Evolutionary conservation across 1,139 yeast genomes (phyloP), one percentile per base, ranked within the genome.

Genomic region (Eremothecium sinecaudum): DNA sequence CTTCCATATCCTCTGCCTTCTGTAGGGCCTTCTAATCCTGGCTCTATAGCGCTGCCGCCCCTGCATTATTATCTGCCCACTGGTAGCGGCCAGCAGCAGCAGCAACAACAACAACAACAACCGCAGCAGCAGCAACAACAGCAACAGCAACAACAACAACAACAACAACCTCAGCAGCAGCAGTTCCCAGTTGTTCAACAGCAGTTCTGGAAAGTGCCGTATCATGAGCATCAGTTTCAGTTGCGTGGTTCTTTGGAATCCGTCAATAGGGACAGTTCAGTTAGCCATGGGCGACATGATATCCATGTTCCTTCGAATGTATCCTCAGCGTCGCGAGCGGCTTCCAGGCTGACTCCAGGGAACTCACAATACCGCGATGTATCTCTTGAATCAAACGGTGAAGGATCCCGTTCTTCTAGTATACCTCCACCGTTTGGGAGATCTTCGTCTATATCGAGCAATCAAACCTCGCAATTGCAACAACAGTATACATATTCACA

Each of bases 161-260:
- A n/a, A n/a, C 14, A 12, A 6, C 28, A 24, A 15, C 14, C 42
- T 19, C 36, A 35, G 7, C 47, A 43, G 28, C 56, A 51, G 37
- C 55, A 46, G 38, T 48, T 52, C 33, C 16, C 33, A 4, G 8
- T 38, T 7, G 23, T 35, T 26, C 39, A 49, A 30, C 59, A 53
- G 38, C 58, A 51, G 35, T 54, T 54, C 34, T 54, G 59, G 59
- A 54, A 54, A 37, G 58, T 54, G 2, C 58, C 59, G 7, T 53
- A 53, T 28, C 55, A 51, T 34, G 57, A 53, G 36, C 51, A 50
- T 32, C 52, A 48, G 24, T 42, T 48, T 21, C 56, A 52, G 33
- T 39, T 55, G 24, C 41, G 57, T 22, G 47, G 48, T 9, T 53
- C 59, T 5, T 39, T 51, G 2, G 58, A 51, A 32, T 53, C 59